These are phyloP conservation scores for Pleurotus platypus DNA, from an alignment of 768 basidiomycete genomes.

Conservation along the genomic window DNA sequence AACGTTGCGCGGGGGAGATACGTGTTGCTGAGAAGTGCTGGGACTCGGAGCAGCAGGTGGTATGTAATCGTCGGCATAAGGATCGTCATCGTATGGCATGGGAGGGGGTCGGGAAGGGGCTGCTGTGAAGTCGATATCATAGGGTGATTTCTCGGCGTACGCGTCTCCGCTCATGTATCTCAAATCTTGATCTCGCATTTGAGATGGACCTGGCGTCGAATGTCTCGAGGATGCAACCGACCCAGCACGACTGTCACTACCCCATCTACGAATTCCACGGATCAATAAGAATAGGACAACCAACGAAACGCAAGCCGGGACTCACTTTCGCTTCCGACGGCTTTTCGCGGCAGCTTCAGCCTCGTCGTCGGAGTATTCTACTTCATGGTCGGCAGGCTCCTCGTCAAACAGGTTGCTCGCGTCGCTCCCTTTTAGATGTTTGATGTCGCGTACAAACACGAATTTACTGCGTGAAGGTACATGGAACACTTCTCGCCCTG, in stretches of 20 bases:
- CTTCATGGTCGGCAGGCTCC: slow-evolving; percentile 84
- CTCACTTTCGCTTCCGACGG: slow-evolving; percentile 57
- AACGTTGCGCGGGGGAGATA: background rate
- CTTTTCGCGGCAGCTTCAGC: slow-evolving; percentile 74
- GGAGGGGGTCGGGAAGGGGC: slow-evolving; percentile 63
- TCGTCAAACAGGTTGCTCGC: slow-evolving; percentile 95
- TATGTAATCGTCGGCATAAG: slow-evolving; percentile 53
- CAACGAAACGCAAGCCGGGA: background rate
- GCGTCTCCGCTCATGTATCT: slow-evolving; percentile 50
- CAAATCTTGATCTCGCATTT: slow-evolving; percentile 54
- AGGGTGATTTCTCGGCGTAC: slow-evolving; percentile 64
- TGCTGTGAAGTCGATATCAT: slow-evolving; percentile 59
- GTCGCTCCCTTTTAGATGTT: slow-evolving; percentile 79
- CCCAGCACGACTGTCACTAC: slow-evolving; percentile 40
- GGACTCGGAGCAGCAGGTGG: slow-evolving; percentile 4
- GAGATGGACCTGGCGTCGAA: slow-evolving; percentile 50
- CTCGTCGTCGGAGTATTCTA: slow-evolving; percentile 96
- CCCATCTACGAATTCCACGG: slow-evolving; percentile 35
- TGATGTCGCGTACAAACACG: slow-evolving; percentile 75
- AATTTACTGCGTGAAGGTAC: slow-evolving; percentile 78
- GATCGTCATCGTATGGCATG: slow-evolving; percentile 70
- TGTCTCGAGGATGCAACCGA: slow-evolving; percentile 54
- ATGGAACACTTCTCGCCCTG: slow-evolving; percentile 74
- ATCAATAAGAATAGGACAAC: slow-evolving; percentile 6
- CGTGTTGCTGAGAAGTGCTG: background rate